Percentiles rank a stretch among this genome's conserved stretches.
These are phyloP conservation scores for Fraxinus platypoda DNA, from an alignment of 305 asterid genomes.

Conservation along the genomic window DNA sequence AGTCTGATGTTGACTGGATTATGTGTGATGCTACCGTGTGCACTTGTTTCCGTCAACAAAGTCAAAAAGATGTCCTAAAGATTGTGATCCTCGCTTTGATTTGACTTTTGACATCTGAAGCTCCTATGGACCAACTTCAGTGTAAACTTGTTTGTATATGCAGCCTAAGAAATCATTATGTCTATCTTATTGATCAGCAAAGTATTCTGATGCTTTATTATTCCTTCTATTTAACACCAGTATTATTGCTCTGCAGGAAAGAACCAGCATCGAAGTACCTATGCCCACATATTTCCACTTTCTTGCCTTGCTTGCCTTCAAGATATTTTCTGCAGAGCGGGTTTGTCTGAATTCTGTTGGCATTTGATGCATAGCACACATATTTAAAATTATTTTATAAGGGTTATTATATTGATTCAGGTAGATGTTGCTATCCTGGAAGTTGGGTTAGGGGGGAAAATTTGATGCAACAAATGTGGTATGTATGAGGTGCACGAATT, in stretches of 20 bases:
- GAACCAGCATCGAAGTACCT: conserved; percentile 58
- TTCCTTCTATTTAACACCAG: conserved; percentile 19
- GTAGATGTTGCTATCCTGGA: conserved; percentile 88
- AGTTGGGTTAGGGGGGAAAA: conserved; percentile 89
- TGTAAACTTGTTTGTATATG: neutral
- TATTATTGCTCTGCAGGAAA: conserved; percentile 47
- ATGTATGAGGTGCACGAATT: conserved; percentile 29
- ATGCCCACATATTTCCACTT: conserved; percentile 97
- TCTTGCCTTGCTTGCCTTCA: conserved; percentile 94
- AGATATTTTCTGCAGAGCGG: conserved; percentile 91
- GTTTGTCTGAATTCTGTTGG: conserved; percentile 29
- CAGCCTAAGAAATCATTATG: neutral
- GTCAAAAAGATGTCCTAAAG: neutral
- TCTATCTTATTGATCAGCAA: neutral
- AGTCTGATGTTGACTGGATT: no score
- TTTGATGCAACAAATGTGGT: conserved; percentile 96
- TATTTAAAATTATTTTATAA: neutral
- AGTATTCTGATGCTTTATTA: conserved; percentile 11
- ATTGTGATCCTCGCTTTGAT: neutral
- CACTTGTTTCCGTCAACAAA: no score
- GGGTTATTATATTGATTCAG: conserved; percentile 36
- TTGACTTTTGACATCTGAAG: neutral
- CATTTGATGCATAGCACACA: conserved; percentile 1
- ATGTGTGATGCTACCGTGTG: no score
- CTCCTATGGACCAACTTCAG: neutral